Evolutionary conservation across 257 asterid species (phyloP).

Genomic region (Osmanthus fragrans): DNA sequence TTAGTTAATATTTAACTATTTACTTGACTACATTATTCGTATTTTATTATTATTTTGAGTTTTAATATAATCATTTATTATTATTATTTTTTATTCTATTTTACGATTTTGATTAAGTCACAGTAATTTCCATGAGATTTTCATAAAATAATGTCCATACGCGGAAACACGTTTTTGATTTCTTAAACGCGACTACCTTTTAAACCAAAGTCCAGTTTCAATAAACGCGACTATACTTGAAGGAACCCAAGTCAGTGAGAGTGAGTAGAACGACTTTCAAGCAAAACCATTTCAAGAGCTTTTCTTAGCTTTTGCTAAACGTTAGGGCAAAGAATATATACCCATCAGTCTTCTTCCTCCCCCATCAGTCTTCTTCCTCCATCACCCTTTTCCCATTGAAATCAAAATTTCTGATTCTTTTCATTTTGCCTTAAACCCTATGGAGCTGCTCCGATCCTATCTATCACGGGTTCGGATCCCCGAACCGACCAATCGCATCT

Average conservation of each 20-base stretch:
- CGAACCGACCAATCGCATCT: constrained; percentile 91
- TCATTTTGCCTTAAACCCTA: constrained; percentile 21
- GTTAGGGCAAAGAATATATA: constrained; percentile 1
- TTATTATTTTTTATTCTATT: too few relatives aligned
- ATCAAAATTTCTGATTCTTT: background rate
- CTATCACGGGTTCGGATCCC: constrained; percentile 92
- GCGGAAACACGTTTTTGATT: too few relatives aligned
- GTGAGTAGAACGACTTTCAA: background rate
- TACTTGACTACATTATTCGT: too few relatives aligned
- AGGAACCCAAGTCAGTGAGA: background rate
- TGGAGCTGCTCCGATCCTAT: constrained; percentile 92
- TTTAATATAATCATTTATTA: too few relatives aligned
- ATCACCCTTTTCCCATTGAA: background rate
- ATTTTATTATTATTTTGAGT: too few relatives aligned
- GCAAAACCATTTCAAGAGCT: background rate
- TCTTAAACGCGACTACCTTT: background rate
- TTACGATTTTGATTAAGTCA: too few relatives aligned
- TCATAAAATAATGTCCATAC: too few relatives aligned
- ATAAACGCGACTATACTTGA: background rate
- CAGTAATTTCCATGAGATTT: too few relatives aligned
- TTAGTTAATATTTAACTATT: too few relatives aligned
- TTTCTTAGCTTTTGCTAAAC: background rate
- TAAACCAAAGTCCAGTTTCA: background rate
- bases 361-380: background rate
- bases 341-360: background rate